phyloP scores from a whole-genome alignment of 2,329 filamentous ascomycete genomes.

The Cercospora sp. region DNA sequence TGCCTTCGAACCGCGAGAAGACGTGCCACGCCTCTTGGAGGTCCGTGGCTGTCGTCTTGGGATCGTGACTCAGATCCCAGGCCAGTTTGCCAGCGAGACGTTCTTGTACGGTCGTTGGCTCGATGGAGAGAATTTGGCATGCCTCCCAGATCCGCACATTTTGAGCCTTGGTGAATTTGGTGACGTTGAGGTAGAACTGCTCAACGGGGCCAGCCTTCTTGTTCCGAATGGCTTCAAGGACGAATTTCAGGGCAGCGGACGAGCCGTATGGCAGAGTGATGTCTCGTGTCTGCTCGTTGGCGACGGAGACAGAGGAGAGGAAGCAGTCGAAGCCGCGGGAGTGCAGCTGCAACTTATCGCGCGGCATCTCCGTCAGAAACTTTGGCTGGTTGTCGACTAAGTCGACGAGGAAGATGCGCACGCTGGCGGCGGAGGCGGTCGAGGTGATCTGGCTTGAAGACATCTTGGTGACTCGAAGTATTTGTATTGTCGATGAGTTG shows the following conservation, averaged over 20 bases:
- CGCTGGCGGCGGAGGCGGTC: background rate
- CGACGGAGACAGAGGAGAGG: background rate
- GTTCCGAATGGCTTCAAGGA: background rate
- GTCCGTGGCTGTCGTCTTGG: background rate
- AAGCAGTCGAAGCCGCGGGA: background rate
- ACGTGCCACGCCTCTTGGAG: background rate
- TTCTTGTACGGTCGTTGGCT: background rate
- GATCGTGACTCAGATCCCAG: background rate
- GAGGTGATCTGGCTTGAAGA: background rate
- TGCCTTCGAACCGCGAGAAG: background rate
- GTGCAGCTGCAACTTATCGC: background rate
- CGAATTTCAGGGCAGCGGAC: background rate
- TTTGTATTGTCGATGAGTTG: too few species aligned
- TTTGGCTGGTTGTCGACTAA: background rate
- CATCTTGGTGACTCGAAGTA: background rate
- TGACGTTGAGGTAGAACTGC: background rate
- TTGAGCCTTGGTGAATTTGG: background rate
- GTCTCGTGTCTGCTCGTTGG: background rate
- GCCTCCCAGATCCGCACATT: background rate
- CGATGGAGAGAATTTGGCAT: background rate
- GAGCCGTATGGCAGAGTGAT: background rate
- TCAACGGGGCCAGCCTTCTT: background rate
- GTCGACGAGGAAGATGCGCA: slow-evolving; percentile 2
- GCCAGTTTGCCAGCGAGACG: background rate
- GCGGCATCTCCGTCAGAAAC: background rate